Evolutionary conservation across 306 rosid species (phyloP).

Genomic region (Rubus idaeus): DNA sequence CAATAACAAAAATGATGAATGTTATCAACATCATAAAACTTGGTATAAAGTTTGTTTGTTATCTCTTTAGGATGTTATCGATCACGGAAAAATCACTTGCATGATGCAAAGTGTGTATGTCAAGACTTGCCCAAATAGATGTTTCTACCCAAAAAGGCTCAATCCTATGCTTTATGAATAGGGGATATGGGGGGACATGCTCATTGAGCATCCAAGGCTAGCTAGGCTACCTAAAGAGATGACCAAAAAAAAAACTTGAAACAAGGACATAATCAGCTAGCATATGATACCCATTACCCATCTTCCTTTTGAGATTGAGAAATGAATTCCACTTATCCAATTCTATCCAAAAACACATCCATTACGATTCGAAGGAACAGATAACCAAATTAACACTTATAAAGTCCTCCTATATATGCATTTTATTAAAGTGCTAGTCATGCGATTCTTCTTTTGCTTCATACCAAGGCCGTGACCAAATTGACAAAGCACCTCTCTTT

Average conservation of each 20-base stretch:
- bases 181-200: background rate
- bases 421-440: slow-evolving; percentile 25
- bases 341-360: slow-evolving; percentile 47
- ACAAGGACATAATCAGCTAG: background rate
- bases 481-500: slow-evolving; percentile 26
- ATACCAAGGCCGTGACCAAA: slow-evolving; percentile 45
- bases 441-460: slow-evolving; percentile 40
- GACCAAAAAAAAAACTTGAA: background rate
- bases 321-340: slow-evolving; percentile 31
- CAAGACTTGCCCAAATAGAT: slow-evolving; percentile 4
- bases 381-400: background rate
- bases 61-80: background rate
- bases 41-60: background rate
- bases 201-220: background rate
- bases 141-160: slow-evolving; percentile 2
- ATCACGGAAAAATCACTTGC: background rate
- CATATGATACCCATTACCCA: slow-evolving; percentile 11
- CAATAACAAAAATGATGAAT: no score
- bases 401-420: background rate
- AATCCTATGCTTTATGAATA: background rate
- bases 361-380: background rate
- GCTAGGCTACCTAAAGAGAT: background rate
- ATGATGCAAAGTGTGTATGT: background rate
- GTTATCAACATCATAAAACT: no score
- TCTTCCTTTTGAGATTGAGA: slow-evolving; percentile 15